phyloP scores from a whole-genome alignment of 495 filamentous ascomycete species.

The Achaetomiella virescens region DNA sequence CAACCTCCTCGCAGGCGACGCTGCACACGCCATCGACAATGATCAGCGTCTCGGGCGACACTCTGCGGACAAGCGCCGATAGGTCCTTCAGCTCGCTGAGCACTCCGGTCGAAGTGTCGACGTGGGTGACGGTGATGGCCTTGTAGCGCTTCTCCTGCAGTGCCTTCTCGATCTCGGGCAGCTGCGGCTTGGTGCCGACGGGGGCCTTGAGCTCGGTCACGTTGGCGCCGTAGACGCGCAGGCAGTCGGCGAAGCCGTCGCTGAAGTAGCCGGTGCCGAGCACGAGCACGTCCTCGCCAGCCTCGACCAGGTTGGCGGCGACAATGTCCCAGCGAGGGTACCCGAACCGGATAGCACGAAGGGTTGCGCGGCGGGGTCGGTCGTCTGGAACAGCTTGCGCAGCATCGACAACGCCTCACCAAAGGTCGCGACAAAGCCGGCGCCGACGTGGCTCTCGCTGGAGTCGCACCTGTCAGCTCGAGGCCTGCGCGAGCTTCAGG shows the following conservation, averaged over 20 bases:
- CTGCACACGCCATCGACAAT: slow-evolving; percentile 96
- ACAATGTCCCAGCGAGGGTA: slow-evolving; percentile 94
- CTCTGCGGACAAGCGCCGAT: slow-evolving; percentile 70
- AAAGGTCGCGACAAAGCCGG: slow-evolving; percentile 83
- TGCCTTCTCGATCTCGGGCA: slow-evolving; percentile 78
- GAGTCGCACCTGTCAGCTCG: slow-evolving; percentile 5
- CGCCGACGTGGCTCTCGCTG: slow-evolving; percentile 88
- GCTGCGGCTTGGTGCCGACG: slow-evolving; percentile 81
- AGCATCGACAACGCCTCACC: slow-evolving; percentile 82
- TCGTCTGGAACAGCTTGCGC: slow-evolving; percentile 87
- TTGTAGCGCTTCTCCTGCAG: slow-evolving; percentile 87
- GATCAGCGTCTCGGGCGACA: slow-evolving; percentile 84
- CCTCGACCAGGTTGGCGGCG: slow-evolving; percentile 81
- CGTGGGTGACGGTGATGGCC: slow-evolving; percentile 87
- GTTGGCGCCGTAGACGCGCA: slow-evolving; percentile 82
- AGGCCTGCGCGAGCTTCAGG: background rate
- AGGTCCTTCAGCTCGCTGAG: slow-evolving; percentile 82
- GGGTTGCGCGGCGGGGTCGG: slow-evolving; percentile 73
- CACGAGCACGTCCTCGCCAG: slow-evolving; percentile 83
- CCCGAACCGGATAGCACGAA: slow-evolving; percentile 92
- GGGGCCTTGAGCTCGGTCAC: slow-evolving; percentile 84
- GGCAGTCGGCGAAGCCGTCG: slow-evolving; percentile 87
- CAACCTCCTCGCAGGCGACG: slow-evolving; percentile 91
- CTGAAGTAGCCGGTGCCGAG: slow-evolving; percentile 96
- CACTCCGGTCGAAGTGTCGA: slow-evolving; percentile 94